Conservation (phyloP, 2,329 filamentous ascomycete genomes). For the Polychaeton citri region DNA sequence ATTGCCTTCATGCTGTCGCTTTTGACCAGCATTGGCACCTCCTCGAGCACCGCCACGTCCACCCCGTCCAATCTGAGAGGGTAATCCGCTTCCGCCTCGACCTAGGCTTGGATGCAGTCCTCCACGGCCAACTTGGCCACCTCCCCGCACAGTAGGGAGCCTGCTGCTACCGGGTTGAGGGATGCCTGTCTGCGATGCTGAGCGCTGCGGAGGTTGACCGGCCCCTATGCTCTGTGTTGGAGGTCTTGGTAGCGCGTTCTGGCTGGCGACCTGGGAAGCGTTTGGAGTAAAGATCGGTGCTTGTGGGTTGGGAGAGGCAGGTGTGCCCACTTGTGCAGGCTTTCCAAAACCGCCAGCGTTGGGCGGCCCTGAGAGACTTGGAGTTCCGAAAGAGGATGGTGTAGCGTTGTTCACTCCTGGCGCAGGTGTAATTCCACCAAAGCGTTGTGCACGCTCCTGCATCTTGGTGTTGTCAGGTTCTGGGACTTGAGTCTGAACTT, state of each 20-base stretch:
- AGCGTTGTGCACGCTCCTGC: slow-evolving; percentile 13
- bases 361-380: background rate
- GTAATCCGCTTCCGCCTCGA: background rate
- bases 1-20: slow-evolving; percentile 20
- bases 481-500: slow-evolving; percentile 1
- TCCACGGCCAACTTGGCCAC: background rate
- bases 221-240: background rate
- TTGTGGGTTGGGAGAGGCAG: background rate
- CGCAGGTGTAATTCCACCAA: slow-evolving; percentile 8
- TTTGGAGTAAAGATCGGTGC: background rate
- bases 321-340: background rate
- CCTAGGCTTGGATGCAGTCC: background rate
- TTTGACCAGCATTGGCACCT: slow-evolving; percentile 17
- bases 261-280: background rate
- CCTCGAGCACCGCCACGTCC: slow-evolving; percentile 4
- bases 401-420: no score
- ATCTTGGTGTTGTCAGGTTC: slow-evolving; percentile 10
- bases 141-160: slow-evolving; percentile 4
- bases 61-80: background rate
- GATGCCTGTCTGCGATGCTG: slow-evolving; percentile 5
- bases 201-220: slow-evolving; percentile 2
- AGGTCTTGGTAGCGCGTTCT: background rate
- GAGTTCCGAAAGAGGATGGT: background rate
- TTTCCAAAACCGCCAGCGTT: background rate
- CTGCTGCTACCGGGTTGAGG: slow-evolving; percentile 10